phyloP scores from a whole-genome alignment of 805 yeast species.

The Cyberlindnera mississippiensis region DNA sequence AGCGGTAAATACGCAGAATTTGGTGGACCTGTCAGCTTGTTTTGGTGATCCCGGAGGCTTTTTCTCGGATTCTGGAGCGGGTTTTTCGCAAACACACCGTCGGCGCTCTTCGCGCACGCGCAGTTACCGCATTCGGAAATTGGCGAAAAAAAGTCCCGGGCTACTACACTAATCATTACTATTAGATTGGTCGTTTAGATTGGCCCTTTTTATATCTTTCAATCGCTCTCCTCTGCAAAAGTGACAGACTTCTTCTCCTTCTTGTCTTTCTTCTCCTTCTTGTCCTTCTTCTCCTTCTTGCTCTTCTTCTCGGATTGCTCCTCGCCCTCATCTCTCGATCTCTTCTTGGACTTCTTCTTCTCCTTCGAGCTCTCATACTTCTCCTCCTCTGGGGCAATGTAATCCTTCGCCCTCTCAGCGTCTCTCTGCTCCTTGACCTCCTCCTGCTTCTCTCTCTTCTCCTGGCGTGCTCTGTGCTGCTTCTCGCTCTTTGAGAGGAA shows the following conservation, averaged over 20 bases:
- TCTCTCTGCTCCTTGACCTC: constrained; percentile 63
- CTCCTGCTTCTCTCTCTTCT: constrained; percentile 75
- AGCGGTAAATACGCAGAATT: too few relatives aligned
- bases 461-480: constrained; percentile 62
- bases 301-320: constrained; percentile 28
- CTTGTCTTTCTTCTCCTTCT: constrained; percentile 28
- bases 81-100: too few relatives aligned
- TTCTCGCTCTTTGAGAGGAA: constrained; percentile 87
- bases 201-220: too few relatives aligned
- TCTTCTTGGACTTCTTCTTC: constrained; percentile 30
- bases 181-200: too few relatives aligned
- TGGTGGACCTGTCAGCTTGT: too few relatives aligned
- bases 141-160: too few relatives aligned
- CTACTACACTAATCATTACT: too few relatives aligned
- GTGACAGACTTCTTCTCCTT: background rate
- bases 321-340: constrained; percentile 28
- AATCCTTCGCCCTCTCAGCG: constrained; percentile 71
- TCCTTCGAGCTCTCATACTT: constrained; percentile 42
- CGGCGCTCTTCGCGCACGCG: too few relatives aligned
- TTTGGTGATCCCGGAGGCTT: too few relatives aligned
- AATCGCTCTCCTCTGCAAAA: background rate
- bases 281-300: constrained; percentile 27
- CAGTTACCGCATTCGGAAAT: too few relatives aligned
- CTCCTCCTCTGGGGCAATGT: constrained; percentile 80
- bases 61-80: too few relatives aligned